phyloP scores from a whole-genome alignment of 192 early-diverging fungal species.

The Umbelopsis sp. region DNA sequence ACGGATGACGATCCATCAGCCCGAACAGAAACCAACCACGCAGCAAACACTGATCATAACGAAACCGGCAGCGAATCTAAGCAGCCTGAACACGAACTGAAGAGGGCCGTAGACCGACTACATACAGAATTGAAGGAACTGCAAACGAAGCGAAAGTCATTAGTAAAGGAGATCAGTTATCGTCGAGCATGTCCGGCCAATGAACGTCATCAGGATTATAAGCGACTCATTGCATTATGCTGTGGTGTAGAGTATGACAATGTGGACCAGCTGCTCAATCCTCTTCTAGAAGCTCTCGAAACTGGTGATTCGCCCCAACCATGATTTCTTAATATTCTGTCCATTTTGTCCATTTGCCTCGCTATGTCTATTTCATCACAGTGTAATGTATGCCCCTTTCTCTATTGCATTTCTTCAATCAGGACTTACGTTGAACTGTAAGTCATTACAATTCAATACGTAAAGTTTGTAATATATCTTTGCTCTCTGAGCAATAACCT shows the following conservation, averaged over 20 bases:
- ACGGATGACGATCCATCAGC: not conserved
- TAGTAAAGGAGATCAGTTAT: conserved; percentile 47
- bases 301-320: conserved; percentile 36
- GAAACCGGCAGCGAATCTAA: not conserved
- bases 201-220: conserved; percentile 60
- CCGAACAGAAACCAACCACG: not conserved
- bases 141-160: conserved; percentile 29
- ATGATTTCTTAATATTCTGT: too few relatives aligned
- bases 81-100: conserved; percentile 14
- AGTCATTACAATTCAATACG: not conserved
- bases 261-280: conserved; percentile 60
- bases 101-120: conserved; percentile 35
- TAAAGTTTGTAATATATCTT: conserved; percentile 10
- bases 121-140: conserved; percentile 14
- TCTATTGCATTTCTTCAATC: too few relatives aligned
- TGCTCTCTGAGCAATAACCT: not conserved
- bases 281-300: conserved; percentile 66
- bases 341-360: too few relatives aligned
- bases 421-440: too few relatives aligned
- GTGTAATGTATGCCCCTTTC: not conserved
- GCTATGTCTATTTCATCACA: not conserved
- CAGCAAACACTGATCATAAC: conserved; percentile 18
- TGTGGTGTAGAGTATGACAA: conserved; percentile 64
- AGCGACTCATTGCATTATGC: conserved; percentile 66
- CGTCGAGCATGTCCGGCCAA: conserved; percentile 39